Conservation (phyloP, 257 asterid genomes). For the Solanum arcanum region DNA sequence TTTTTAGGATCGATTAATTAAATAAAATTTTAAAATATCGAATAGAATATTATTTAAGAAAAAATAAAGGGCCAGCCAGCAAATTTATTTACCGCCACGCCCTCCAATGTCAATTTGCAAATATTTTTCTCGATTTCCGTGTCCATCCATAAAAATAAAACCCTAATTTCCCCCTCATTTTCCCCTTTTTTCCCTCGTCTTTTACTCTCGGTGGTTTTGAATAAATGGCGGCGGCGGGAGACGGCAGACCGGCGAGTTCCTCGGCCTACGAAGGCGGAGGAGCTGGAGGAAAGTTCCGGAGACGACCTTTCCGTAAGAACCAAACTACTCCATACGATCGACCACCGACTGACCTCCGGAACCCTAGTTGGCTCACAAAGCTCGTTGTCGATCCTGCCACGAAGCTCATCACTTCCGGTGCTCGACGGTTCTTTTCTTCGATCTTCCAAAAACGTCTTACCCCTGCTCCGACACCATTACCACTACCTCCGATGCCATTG, state of each 20-base stretch:
- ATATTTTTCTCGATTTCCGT: background rate
- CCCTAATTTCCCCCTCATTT: background rate
- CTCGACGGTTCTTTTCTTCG: conserved; percentile 53
- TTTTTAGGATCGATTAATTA: background rate
- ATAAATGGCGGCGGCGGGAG: conserved; percentile 24
- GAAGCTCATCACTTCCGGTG: conserved; percentile 55
- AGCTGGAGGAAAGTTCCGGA: conserved; percentile 34
- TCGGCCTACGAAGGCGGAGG: conserved; percentile 17
- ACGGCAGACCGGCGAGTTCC: conserved; percentile 16
- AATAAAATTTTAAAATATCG: background rate
- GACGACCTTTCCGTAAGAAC: conserved; percentile 14
- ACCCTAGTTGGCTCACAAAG: conserved; percentile 52
- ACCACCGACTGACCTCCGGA: conserved; percentile 22
- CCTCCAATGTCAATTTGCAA: background rate
- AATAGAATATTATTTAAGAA: background rate
- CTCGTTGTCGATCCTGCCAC: conserved; percentile 77
- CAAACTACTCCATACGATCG: conserved; percentile 35
- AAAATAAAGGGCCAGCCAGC: background rate
- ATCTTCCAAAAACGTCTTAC: conserved; percentile 47
- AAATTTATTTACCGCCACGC: background rate
- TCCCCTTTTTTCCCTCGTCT: background rate
- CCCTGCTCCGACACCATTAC: conserved; percentile 15
- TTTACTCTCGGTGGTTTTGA: background rate
- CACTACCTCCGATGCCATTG: conserved; percentile 14
- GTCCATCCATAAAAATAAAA: background rate